Percentiles rank a stretch among this genome's conserved stretches.
Conservation (phyloP, 305 asterid genomes). For the Rubia peregrina region DNA sequence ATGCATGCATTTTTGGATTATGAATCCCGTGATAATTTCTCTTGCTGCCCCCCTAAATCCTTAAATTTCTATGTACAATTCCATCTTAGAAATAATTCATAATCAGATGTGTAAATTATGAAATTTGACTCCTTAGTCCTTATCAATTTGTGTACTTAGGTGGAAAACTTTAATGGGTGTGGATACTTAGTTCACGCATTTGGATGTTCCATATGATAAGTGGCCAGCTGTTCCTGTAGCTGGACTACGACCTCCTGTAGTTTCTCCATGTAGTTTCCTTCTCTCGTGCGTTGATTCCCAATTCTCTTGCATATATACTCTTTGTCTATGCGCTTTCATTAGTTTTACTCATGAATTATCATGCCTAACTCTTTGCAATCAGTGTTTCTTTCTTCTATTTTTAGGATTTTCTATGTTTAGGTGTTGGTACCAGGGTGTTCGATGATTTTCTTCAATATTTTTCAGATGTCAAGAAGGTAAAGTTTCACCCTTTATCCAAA, state of each 20-base stretch:
- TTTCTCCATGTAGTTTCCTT: too few relatives aligned
- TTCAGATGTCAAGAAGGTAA: too few relatives aligned
- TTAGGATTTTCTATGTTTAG: too few relatives aligned
- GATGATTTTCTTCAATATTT: too few relatives aligned
- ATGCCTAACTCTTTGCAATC: too few relatives aligned
- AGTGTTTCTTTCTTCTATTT: too few relatives aligned
- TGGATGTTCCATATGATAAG: constrained; percentile 55
- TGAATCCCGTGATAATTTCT: not conserved
- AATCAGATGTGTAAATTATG: not conserved
- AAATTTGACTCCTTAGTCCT: not conserved
- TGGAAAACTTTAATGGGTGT: constrained; percentile 51
- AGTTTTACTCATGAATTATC: too few relatives aligned
- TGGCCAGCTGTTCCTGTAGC: constrained; percentile 64
- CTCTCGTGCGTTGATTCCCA: too few relatives aligned
- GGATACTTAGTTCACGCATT: constrained; percentile 50
- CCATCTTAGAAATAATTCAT: not conserved
- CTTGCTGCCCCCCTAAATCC: not conserved
- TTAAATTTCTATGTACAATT: not conserved
- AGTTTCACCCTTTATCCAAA: too few relatives aligned
- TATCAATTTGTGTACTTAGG: constrained; percentile 3
- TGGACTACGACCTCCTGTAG: constrained; percentile 58
- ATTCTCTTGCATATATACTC: too few relatives aligned
- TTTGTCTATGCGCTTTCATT: too few relatives aligned
- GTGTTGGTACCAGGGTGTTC: too few relatives aligned
- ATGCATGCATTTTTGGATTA: not conserved